Percentiles rank a stretch among this genome's conserved stretches.
phyloP scores from a whole-genome alignment of 2,329 filamentous ascomycete species.

The Ophiosphaerella korrae region DNA sequence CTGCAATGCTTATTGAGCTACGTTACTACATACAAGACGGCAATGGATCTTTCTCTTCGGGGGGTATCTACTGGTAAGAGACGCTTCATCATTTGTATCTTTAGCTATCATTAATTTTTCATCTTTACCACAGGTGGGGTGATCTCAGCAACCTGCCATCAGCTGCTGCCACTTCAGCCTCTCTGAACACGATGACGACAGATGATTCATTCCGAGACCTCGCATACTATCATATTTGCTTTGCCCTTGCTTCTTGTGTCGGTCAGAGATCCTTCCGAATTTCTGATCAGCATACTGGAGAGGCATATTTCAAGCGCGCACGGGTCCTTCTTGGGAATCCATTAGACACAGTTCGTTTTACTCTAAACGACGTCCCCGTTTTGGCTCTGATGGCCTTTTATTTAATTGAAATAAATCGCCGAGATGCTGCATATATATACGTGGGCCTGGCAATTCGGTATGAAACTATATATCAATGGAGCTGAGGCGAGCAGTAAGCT shows the following conservation, averaged over 20 bases:
- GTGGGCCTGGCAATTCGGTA: constrained; percentile 28
- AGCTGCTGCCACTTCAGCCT: constrained; percentile 12
- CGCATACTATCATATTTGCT: constrained; percentile 33
- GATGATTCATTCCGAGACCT: constrained; percentile 24
- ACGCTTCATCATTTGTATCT: neutral
- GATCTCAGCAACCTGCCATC: constrained; percentile 22
- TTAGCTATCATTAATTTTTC: neutral
- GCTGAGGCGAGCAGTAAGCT: neutral
- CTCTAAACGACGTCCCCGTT: constrained; percentile 29
- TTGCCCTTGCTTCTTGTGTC: constrained; percentile 28
- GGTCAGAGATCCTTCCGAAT: constrained; percentile 15
- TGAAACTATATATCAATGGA: neutral
- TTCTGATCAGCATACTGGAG: constrained; percentile 24
- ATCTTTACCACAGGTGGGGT: constrained; percentile 19
- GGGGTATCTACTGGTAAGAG: constrained; percentile 28
- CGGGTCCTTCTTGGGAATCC: constrained; percentile 32
- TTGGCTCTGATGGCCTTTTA: constrained; percentile 35
- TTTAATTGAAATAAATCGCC: constrained; percentile 35
- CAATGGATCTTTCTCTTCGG: constrained; percentile 25
- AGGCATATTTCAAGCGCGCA: constrained; percentile 33
- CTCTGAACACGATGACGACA: constrained; percentile 20
- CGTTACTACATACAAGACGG: constrained; percentile 32
- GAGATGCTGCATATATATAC: constrained; percentile 35
- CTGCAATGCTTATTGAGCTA: constrained; percentile 25
- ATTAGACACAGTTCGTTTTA: constrained; percentile 30